phyloP scores from a whole-genome alignment of 1,284 basidiomycete species.

The Pholiota adiposa region DNA sequence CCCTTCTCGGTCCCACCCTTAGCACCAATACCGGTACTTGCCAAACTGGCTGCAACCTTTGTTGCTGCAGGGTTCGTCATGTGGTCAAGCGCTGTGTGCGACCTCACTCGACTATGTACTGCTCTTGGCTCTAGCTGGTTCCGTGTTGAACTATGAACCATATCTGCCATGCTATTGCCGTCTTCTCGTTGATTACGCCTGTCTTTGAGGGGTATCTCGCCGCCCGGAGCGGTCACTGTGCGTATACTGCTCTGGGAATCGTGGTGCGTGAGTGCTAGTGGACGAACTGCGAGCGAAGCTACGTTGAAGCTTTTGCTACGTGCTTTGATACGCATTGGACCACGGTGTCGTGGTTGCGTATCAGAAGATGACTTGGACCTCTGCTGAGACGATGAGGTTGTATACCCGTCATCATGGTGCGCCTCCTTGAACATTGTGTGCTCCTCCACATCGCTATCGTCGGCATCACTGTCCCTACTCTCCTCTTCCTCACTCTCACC shows the following conservation, averaged over 20 bases:
- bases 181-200: slow-evolving; percentile 25
- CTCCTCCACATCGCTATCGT: slow-evolving; percentile 2
- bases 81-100: slow-evolving; percentile 20
- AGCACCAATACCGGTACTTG: background rate
- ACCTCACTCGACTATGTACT: slow-evolving; percentile 25
- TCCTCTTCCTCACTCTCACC: slow-evolving; percentile 23
- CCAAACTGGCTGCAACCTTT: background rate
- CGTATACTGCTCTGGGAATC: slow-evolving; percentile 68
- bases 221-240: slow-evolving; percentile 61
- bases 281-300: slow-evolving; percentile 52
- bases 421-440: slow-evolving; percentile 19
- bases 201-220: slow-evolving; percentile 41
- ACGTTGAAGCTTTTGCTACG: slow-evolving; percentile 66
- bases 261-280: slow-evolving; percentile 41
- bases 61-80: slow-evolving; percentile 7
- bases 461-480: slow-evolving; percentile 1
- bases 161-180: slow-evolving; percentile 12
- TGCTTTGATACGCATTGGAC: slow-evolving; percentile 34
- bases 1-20: background rate
- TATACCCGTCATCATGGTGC: slow-evolving; percentile 37
- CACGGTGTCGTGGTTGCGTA: slow-evolving; percentile 22
- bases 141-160: slow-evolving; percentile 3
- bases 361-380: slow-evolving; percentile 32
- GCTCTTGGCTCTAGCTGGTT: slow-evolving; percentile 11
- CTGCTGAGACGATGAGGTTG: slow-evolving; percentile 45